Evolutionary conservation across 1,284 basidiomycete genomes (phyloP), one percentile per base, ranked within the genome.

Genomic region (Ustilago curta): DNA sequence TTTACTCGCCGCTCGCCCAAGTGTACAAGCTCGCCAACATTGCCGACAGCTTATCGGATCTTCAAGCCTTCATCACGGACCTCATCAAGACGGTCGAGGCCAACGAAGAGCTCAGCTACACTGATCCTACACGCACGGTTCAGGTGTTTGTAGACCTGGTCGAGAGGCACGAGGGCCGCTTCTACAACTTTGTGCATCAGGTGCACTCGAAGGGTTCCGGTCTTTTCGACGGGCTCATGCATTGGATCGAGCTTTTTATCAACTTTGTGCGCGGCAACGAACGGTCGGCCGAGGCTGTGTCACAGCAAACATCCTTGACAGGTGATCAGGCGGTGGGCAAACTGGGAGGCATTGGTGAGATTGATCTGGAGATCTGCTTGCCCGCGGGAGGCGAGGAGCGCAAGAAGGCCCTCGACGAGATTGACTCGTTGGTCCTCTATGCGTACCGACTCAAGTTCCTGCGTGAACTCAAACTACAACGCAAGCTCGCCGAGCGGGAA

Each of bases 11-110:
- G 1, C 88, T 99, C n/a, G 97, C 97, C 0, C 93, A 96, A 80
- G 97, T 99, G 2, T 99, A 99, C 87, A 92, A 93, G 83, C 96
- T 96, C 4, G 97, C 97, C 5, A 97, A 93, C 84, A 97, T 99
- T 59, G 92, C 93, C 11, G 96, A 99, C 84, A 97, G 94, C 2
- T 85, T 99, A 2, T 88, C 90, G 37, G 97, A 99, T 84, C 83
- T 98, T 57, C 97, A 99, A 86, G 92, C 89, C 68, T 99, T 99
- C 85, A 90, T 99, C 79, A 96, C 93, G 74, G 97, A 99, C 85
- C 89, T 99, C 60, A 97, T 99, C 83, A 90, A 89, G 82, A 99
- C 96, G 0, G 95, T 99, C 2, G 96, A 99, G 83, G 89, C 90
- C 62, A 91, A 91, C 14, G 96, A 98, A 87, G 92, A 95, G 82